Evolutionary conservation across 2,329 filamentous ascomycete species (phyloP), one percentile per base, ranked within the genome.

Genomic region (Phaeosphaeriaceae sp.): DNA sequence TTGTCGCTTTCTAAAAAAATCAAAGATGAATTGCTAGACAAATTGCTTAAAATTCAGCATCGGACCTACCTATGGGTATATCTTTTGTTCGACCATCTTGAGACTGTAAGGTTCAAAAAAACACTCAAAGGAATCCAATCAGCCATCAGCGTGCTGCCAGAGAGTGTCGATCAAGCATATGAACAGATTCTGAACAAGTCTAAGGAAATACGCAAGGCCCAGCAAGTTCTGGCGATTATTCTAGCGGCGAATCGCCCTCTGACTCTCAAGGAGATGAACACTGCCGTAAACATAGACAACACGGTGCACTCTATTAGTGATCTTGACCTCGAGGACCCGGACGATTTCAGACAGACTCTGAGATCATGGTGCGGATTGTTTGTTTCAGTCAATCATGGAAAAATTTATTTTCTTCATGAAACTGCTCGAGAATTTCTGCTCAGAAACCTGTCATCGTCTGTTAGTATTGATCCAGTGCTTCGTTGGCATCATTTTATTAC

Each of bases 41-140:
- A 35, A 35, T 41, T 59, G 29, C 50, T 57, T 8, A 44, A 45
- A 17, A 41, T 50, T 20, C 29, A 47, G 16, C 53, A 60, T 38
- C 56, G 56, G 18, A 60, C 56, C 28, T 57, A 60, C 35, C 46
- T 60, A 9, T 60, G 54, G 56, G 43, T 60, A 30, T 55, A 56
- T 46, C 44, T 57, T 28, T 44, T 60, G 21, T 54, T 57, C 20
- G 46, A 60, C 16, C 34, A 48, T 17, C 40, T 59, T 29, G 36
- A 43, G 18, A 21, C 21, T 11, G 36, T 44, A 26, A 20, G n/a
- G 8, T 52, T 56, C 23, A 54, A 59, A 42, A 52, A 50, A 28
- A 59, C 50, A 16, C 20, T 17, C 28, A 48, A 43, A 29, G 56
- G 50, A 32, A 36, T 56, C 13, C 13, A 43, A 12, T 41, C 37